Base-by-base conservation (phyloP, 2,329 filamentous ascomycete genomes). In the Pseudogymnoascus sp. region DNA sequence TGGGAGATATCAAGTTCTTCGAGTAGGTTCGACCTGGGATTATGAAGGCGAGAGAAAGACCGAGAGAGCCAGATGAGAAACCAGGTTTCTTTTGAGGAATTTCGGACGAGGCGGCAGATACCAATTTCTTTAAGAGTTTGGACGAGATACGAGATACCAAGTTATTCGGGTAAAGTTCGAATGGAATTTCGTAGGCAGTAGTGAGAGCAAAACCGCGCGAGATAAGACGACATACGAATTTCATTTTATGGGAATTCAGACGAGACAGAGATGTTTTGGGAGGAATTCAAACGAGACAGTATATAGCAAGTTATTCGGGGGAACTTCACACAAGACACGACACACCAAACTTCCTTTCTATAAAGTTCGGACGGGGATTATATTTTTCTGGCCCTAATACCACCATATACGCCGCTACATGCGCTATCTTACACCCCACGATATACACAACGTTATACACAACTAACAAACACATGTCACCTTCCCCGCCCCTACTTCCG, bases 401-500 rank as follows among this genome's bases (percentile, higher is more conserved):
- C 40, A 43, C 38, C 38, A 42, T 11, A 43, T 43, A 43, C 40
- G 40, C 40, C 40, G 40, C 40, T 43, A 21, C 16, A 43, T 43
- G 40, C 40, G 16, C 40, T 43, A 43, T 43, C 40, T 43, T 43
- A 43, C 40, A 43, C 16, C 40, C 40, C 40, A 40, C 38, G 38
- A 40, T 43, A 21, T 43, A 43, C 40, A 43, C 16, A 21, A 12
- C 8, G 16, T 21, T 56, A 56, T 36, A 56, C 23, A 31, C 49
- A 53, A 31, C 28, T n/a, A 25, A 53, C 25, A 25, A 25, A 53
- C 25, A 23, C 16, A 21, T 21, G 8, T 14, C 46, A 53, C 46
- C 11, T 23, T 21, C 8, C 8, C 46, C 18, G 18, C 21, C n/a
- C 21, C 21, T 56, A 56, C 31, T 56, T 56, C 25, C 67, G 66